A percentile compares a stretch with the other conserved stretches of the same genome.
These are phyloP conservation scores for Trifolium fragiferum DNA, from an alignment of 306 rosid species.

Conservation along the genomic window DNA sequence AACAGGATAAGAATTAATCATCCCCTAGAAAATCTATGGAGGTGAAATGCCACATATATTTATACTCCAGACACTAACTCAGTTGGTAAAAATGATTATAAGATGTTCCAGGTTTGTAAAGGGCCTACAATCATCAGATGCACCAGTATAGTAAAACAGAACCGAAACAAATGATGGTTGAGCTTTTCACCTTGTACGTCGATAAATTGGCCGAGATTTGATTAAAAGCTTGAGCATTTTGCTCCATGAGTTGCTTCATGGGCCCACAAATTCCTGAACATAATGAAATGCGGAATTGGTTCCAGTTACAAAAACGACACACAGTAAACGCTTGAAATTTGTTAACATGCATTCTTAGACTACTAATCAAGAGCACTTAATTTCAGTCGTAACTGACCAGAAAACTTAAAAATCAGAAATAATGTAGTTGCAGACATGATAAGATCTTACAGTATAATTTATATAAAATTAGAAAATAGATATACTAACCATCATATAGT, in stretches of 20 bases:
- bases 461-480: background rate
- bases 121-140: slow-evolving; percentile 16
- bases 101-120: slow-evolving; percentile 6
- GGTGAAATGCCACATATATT: slow-evolving; percentile 20
- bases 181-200: slow-evolving; percentile 72
- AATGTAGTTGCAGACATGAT: slow-evolving; percentile 19
- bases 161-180: slow-evolving; percentile 13
- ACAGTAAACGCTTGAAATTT: slow-evolving; percentile 18
- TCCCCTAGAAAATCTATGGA: slow-evolving; percentile 8
- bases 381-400: background rate
- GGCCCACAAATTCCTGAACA: slow-evolving; percentile 69
- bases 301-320: slow-evolving; percentile 4
- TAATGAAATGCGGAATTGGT: slow-evolving; percentile 31
- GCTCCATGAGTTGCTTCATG: slow-evolving; percentile 81
- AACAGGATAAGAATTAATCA: slow-evolving; percentile 14
- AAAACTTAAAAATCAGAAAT: slow-evolving; percentile 3
- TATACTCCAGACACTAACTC: background rate
- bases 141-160: slow-evolving; percentile 7
- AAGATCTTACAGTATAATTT: slow-evolving; percentile 8
- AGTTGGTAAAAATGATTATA: slow-evolving; percentile 1
- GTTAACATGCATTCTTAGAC: slow-evolving; percentile 1
- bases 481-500: slow-evolving; percentile 73
- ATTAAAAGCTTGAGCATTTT: slow-evolving; percentile 77
- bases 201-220: slow-evolving; percentile 82
- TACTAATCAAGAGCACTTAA: background rate